Percentiles rank a stretch among this genome's conserved stretches.
phyloP scores from a whole-genome alignment of 2,329 filamentous ascomycete species.

The Myriosclerotinia scirpicola region DNA sequence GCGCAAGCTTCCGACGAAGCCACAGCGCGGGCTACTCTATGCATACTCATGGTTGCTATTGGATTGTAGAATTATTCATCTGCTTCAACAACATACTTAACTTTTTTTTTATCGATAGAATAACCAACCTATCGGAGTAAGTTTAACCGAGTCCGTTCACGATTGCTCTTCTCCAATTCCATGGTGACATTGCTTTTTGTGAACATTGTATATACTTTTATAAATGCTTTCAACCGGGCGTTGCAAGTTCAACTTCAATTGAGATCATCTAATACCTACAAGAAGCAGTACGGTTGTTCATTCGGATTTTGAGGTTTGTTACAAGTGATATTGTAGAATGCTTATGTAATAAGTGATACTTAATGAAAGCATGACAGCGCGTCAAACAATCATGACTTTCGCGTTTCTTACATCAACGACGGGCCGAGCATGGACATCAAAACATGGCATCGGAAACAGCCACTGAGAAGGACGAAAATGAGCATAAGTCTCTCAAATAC shows the following conservation, averaged over 20 bases:
- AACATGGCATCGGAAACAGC: slow-evolving; percentile 19
- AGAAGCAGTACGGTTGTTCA: background rate
- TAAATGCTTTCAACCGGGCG: background rate
- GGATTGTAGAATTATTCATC: slow-evolving; percentile 11
- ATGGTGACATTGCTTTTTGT: background rate
- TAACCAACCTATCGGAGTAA: background rate
- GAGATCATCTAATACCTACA: too few species aligned
- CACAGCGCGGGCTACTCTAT: slow-evolving; percentile 37
- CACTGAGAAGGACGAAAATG: slow-evolving; percentile 17
- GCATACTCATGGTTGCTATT: slow-evolving; percentile 34
- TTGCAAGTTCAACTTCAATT: background rate
- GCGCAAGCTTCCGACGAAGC: slow-evolving; percentile 34
- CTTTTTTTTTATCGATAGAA: slow-evolving; percentile 27
- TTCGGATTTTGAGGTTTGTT: background rate
- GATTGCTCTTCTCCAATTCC: background rate
- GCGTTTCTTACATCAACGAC: background rate
- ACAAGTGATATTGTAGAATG: background rate
- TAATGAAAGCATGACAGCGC: slow-evolving; percentile 20
- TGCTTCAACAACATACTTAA: slow-evolving; percentile 21
- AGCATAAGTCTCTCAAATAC: slow-evolving; percentile 76
- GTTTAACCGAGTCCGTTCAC: slow-evolving; percentile 19
- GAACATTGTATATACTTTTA: background rate
- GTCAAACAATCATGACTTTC: slow-evolving; percentile 4
- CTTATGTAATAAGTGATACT: slow-evolving; percentile 4
- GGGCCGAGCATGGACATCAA: slow-evolving; percentile 5